These are phyloP conservation scores for Stellera chamaejasme DNA, from an alignment of 345 rosid genomes.

Conservation along the genomic window DNA sequence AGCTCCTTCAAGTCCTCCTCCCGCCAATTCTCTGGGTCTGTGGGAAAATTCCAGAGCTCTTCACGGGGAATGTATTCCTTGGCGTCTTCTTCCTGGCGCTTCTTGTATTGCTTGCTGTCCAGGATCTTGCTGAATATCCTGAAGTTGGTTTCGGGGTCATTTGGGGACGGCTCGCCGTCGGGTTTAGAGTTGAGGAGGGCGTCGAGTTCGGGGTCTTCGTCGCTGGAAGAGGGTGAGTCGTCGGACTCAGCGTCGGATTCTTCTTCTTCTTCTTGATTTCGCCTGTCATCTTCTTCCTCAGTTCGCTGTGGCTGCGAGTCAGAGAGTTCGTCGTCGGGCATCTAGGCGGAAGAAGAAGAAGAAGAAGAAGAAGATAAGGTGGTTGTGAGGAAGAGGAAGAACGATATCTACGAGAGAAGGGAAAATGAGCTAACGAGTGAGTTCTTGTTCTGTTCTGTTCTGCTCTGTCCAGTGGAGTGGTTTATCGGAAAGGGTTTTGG, in stretches of 20 bases:
- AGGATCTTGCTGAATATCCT: conserved; percentile 32
- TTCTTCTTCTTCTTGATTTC: conserved; percentile 10
- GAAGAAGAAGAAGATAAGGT: conserved; percentile 14
- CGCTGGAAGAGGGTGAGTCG: conserved; percentile 26
- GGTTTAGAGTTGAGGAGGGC: conserved; percentile 26
- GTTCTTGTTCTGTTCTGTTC: conserved; percentile 8
- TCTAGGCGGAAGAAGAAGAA: conserved; percentile 17
- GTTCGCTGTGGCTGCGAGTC: background rate
- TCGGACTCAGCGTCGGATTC: conserved; percentile 36
- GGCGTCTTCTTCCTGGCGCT: conserved; percentile 44
- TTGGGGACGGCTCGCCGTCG: conserved; percentile 28
- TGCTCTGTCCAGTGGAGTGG: too few species aligned
- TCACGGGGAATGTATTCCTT: conserved; percentile 20
- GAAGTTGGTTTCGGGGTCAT: conserved; percentile 46
- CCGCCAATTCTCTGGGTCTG: conserved; percentile 69
- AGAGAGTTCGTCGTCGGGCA: conserved; percentile 26
- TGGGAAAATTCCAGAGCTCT: conserved; percentile 59
- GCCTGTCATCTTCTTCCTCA: too few species aligned
- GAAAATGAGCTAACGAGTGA: conserved; percentile 12
- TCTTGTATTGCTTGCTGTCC: conserved; percentile 29
- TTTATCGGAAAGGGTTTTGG: conserved; percentile 6
- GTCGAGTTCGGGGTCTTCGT: conserved; percentile 8
- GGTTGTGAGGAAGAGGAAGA: conserved; percentile 4
- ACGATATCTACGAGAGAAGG: background rate
- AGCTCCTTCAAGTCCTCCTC: conserved; percentile 74